These are phyloP conservation scores for Trichosporon coremiiforme DNA, from an alignment of 1,284 basidiomycete genomes.

Conservation along the genomic window DNA sequence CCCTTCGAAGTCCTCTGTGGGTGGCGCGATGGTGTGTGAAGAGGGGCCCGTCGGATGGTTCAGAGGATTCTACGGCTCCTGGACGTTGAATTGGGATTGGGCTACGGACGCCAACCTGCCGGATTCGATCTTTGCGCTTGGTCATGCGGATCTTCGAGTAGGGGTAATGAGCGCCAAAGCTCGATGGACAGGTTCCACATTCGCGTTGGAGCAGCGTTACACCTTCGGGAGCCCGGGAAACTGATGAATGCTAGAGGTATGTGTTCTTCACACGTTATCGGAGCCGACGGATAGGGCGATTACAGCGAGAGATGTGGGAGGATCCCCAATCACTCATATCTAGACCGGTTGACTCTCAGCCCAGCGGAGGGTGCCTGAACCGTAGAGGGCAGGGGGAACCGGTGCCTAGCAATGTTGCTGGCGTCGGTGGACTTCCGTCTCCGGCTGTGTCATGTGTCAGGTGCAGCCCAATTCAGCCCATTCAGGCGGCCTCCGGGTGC, in stretches of 20 bases:
- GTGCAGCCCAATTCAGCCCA: not conserved
- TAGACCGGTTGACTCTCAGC: not conserved
- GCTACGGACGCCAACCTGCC: not conserved
- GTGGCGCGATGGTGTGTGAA: not conserved
- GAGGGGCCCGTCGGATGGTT: not conserved
- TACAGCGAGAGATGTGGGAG: not conserved
- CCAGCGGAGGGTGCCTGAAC: not conserved
- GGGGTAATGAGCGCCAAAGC: not conserved
- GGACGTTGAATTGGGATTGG: not conserved
- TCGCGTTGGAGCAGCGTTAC: not conserved
- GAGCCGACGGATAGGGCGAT: not conserved
- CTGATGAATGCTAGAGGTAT: not conserved
- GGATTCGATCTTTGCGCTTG: not conserved
- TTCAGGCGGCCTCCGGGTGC: not conserved
- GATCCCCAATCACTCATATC: not conserved
- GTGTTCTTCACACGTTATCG: not conserved
- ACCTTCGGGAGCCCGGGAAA: not conserved
- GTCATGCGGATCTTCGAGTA: not conserved
- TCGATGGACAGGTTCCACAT: not conserved
- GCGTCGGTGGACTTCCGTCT: not conserved
- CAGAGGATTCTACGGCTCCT: not conserved
- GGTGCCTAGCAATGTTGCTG: not conserved
- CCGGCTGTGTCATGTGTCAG: conserved; percentile 11
- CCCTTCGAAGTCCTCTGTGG: not conserved
- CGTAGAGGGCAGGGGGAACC: not conserved